Evolutionary conservation across 371 early-diverging fungal genomes (phyloP).

Genomic region (Mucor sp.): DNA sequence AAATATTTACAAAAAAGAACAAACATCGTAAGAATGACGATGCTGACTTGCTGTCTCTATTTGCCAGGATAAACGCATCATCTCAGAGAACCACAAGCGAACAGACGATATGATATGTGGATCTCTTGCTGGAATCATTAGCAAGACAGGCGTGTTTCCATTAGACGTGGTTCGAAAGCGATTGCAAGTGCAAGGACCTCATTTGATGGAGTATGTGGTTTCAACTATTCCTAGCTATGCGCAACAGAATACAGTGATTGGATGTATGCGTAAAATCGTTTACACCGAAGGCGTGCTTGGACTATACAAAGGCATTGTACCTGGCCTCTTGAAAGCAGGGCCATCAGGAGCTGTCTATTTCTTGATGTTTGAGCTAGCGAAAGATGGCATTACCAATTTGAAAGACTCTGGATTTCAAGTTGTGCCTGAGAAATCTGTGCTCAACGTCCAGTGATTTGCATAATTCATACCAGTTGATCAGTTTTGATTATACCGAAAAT

Average conservation of each 20-base stretch:
- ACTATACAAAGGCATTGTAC: slow-evolving; percentile 83
- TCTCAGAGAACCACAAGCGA: slow-evolving; percentile 24
- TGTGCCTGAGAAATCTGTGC: slow-evolving; percentile 7
- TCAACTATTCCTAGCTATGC: slow-evolving; percentile 58
- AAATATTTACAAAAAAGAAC: background rate
- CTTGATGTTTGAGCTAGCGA: slow-evolving; percentile 62
- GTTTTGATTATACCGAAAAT: too few species aligned
- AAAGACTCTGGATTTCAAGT: slow-evolving; percentile 23
- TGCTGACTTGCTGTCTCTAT: background rate
- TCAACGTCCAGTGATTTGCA: background rate
- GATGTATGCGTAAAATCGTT: slow-evolving; percentile 61
- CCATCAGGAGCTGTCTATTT: slow-evolving; percentile 85
- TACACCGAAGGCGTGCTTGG: slow-evolving; percentile 73
- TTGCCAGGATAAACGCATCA: slow-evolving; percentile 17
- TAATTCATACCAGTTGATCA: too few species aligned
- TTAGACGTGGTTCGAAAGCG: slow-evolving; percentile 83
- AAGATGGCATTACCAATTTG: slow-evolving; percentile 32
- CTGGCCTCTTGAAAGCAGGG: slow-evolving; percentile 81
- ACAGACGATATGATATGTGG: slow-evolving; percentile 71
- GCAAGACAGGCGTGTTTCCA: slow-evolving; percentile 86
- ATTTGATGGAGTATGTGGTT: slow-evolving; percentile 47
- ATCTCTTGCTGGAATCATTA: slow-evolving; percentile 76
- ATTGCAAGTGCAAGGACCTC: slow-evolving; percentile 75
- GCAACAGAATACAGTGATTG: slow-evolving; percentile 41
- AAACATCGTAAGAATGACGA: background rate